A percentile compares a stretch with the other conserved stretches of the same genome.
Conservation (phyloP, 2,329 filamentous ascomycete genomes). For the Fusarium sarcochroum region DNA sequence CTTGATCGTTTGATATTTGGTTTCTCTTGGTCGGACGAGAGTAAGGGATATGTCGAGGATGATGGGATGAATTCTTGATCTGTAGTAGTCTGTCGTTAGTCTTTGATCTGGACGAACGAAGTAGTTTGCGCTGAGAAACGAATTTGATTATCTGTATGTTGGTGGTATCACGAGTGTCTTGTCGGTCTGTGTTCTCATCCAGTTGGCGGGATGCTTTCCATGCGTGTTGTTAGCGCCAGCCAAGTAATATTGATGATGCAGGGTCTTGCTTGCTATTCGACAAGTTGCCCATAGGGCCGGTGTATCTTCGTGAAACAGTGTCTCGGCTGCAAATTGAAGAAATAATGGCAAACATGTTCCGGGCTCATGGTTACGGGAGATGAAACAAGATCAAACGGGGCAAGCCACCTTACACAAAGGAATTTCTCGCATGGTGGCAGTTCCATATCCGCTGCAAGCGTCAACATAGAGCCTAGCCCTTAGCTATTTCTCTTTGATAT, state of each 20-base stretch:
- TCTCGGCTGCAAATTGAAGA: not conserved
- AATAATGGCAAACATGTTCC: not conserved
- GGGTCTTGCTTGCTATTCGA: not conserved
- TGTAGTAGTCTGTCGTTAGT: conserved; percentile 2
- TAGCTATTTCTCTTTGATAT: not conserved
- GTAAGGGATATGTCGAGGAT: not conserved
- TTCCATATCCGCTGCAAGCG: not conserved
- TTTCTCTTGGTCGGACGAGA: no score
- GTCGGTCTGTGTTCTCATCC: not conserved
- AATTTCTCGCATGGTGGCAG: not conserved
- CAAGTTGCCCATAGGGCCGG: not conserved
- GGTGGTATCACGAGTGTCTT: not conserved
- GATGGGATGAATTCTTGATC: not conserved
- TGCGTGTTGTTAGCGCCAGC: not conserved
- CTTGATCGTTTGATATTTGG: conserved; percentile 2
- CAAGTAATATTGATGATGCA: not conserved
- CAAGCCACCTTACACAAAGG: not conserved
- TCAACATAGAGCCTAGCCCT: not conserved
- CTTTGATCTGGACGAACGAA: not conserved
- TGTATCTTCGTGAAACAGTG: not conserved
- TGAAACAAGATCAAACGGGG: not conserved
- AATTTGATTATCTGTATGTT: not conserved
- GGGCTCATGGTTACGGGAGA: not conserved
- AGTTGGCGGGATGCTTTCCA: not conserved
- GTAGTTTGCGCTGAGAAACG: not conserved